A percentile compares a stretch with the other conserved stretches of the same genome.
These are phyloP conservation scores for Phytophthora pisi DNA, from an alignment of 352 stramenopile species.

Conservation along the genomic window DNA sequence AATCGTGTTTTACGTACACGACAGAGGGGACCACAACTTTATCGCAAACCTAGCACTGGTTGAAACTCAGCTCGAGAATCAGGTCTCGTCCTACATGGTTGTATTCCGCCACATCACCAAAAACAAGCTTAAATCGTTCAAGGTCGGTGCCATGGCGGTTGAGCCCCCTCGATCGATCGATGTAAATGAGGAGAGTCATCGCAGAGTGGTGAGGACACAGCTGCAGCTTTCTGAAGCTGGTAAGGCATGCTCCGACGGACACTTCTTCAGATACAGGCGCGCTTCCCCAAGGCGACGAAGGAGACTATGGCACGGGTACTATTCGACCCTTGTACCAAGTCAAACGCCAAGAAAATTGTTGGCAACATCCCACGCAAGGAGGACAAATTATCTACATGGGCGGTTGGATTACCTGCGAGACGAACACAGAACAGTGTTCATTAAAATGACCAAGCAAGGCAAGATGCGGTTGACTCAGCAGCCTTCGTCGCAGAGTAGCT, in stretches of 20 bases:
- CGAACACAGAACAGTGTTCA: slow-evolving; percentile 1
- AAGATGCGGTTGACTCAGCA: background rate
- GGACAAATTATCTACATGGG: background rate
- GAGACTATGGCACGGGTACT: slow-evolving; percentile 4
- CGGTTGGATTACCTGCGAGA: background rate
- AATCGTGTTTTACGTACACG: no score
- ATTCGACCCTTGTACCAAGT: slow-evolving; percentile 12
- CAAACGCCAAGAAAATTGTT: background rate
- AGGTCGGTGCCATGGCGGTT: background rate
- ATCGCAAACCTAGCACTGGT: slow-evolving; percentile 6
- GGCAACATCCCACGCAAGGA: slow-evolving; percentile 1
- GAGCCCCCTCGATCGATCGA: background rate
- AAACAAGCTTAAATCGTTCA: background rate
- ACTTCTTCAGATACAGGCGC: background rate
- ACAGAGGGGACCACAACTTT: slow-evolving; percentile 3
- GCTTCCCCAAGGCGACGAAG: slow-evolving; percentile 12
- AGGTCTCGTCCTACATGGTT: slow-evolving; percentile 5
- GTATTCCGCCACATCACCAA: slow-evolving; percentile 7
- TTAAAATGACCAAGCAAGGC: background rate
- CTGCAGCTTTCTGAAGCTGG: background rate
- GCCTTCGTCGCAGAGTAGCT: background rate
- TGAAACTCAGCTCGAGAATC: background rate
- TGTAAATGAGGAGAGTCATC: background rate
- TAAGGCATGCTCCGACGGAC: background rate
- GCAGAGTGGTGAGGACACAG: background rate